Evolutionary conservation across 805 yeast species (phyloP).

Genomic region (Candida boleticola): DNA sequence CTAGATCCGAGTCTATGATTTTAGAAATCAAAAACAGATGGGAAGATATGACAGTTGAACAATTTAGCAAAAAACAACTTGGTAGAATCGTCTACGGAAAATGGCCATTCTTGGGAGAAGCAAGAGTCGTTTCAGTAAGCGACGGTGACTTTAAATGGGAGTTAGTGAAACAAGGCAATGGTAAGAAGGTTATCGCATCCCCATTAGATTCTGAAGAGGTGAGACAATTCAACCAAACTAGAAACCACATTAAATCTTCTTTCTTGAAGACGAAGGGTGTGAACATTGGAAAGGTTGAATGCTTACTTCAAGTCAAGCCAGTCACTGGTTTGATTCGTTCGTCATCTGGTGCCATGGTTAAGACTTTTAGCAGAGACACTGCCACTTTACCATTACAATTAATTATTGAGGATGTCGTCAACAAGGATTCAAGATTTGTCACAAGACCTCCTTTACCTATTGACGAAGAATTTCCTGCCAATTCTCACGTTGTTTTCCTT

Average conservation of each 20-base stretch:
- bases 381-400: constrained; percentile 75
- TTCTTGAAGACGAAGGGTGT: constrained; percentile 63
- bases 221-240: constrained; percentile 43
- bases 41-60: constrained; percentile 55
- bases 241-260: constrained; percentile 35
- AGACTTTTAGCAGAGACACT: constrained; percentile 57
- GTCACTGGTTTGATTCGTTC: constrained; percentile 77
- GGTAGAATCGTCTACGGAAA: constrained; percentile 67
- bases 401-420: constrained; percentile 68
- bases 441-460: constrained; percentile 77
- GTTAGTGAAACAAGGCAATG: constrained; percentile 26
- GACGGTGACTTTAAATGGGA: constrained; percentile 55
- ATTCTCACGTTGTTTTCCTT: constrained; percentile 69
- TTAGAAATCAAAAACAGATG: constrained; percentile 57
- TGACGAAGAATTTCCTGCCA: constrained; percentile 77
- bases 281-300: constrained; percentile 48
- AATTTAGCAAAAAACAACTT: constrained; percentile 61
- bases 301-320: constrained; percentile 66
- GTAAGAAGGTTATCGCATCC: constrained; percentile 26
- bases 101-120: constrained; percentile 92
- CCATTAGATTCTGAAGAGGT: constrained; percentile 50
- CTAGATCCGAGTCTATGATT: constrained; percentile 79
- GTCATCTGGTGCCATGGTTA: constrained; percentile 69
- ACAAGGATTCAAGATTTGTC: constrained; percentile 70
- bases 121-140: constrained; percentile 60